Percentiles rank a stretch among this genome's conserved stretches.
phyloP scores from a whole-genome alignment of 2,329 filamentous ascomycete species.

The Aspergillus sp. region DNA sequence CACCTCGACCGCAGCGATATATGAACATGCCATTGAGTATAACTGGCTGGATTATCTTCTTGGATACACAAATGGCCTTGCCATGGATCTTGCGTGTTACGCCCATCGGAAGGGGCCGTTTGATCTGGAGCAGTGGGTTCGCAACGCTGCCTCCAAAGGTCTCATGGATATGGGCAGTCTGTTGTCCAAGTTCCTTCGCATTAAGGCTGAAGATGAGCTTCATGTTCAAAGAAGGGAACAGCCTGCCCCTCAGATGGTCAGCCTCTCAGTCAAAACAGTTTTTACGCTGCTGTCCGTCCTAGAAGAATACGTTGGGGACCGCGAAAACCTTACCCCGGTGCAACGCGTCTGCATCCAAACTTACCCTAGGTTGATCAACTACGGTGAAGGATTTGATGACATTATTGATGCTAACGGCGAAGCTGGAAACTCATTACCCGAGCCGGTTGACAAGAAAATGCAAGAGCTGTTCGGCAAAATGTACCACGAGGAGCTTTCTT shows the following conservation, averaged over 20 bases:
- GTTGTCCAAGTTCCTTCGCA: slow-evolving; percentile 75
- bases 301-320: slow-evolving; percentile 61
- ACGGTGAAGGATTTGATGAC: slow-evolving; percentile 87
- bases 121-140: slow-evolving; percentile 78
- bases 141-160: slow-evolving; percentile 64
- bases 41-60: slow-evolving; percentile 82
- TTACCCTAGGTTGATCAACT: slow-evolving; percentile 94
- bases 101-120: slow-evolving; percentile 79
- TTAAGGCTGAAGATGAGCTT: slow-evolving; percentile 80
- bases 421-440: slow-evolving; percentile 76
- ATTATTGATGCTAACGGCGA: slow-evolving; percentile 84
- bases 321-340: slow-evolving; percentile 72
- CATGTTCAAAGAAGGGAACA: slow-evolving; percentile 70
- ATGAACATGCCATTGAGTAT: slow-evolving; percentile 78
- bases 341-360: slow-evolving; percentile 87
- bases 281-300: slow-evolving; percentile 76
- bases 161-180: slow-evolving; percentile 67
- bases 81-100: slow-evolving; percentile 80
- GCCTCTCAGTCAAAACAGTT: slow-evolving; percentile 81
- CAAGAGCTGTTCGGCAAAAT: slow-evolving; percentile 97
- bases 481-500: slow-evolving; percentile 88
- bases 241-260: slow-evolving; percentile 65
- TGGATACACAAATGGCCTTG: slow-evolving; percentile 76
- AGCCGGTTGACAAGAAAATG: slow-evolving; percentile 84
- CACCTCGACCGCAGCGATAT: slow-evolving; percentile 66